Percentiles rank a stretch among this genome's conserved stretches.
Evolutionary conservation across 148 eudicot species (phyloP).

Genomic region (Spergularia bocconei): DNA sequence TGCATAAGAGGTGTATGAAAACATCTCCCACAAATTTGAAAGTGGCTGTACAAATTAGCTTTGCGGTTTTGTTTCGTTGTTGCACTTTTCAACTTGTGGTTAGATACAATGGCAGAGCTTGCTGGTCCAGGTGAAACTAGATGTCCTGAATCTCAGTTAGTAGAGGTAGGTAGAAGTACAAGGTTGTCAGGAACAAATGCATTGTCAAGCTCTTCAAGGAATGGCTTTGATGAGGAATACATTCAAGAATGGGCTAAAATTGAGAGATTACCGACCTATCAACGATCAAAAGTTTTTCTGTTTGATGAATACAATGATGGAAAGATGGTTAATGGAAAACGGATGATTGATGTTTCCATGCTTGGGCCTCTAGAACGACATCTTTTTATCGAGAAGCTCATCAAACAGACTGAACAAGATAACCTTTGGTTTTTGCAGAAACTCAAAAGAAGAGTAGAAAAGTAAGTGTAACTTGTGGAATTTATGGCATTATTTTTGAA

Average conservation of each 20-base stretch:
- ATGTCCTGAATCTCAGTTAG: conserved; percentile 35
- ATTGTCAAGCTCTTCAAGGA: conserved; percentile 28
- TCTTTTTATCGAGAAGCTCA: conserved; percentile 70
- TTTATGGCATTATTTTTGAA: not conserved
- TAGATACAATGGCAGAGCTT: conserved; percentile 38
- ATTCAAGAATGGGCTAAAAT: conserved; percentile 54
- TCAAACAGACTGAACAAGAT: conserved; percentile 73
- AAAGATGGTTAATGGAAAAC: conserved; percentile 38
- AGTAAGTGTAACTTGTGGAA: conserved; percentile 37
- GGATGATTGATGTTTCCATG: conserved; percentile 58
- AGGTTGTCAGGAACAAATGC: conserved; percentile 39
- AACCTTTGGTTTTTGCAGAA: conserved; percentile 73
- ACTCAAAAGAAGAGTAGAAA: conserved; percentile 65
- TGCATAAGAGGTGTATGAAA: no score
- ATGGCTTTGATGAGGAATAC: conserved; percentile 42
- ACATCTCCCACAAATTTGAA: no score
- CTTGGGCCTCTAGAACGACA: conserved; percentile 66
- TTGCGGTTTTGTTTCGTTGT: not conserved
- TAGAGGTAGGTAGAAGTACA: conserved; percentile 46
- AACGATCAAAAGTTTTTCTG: conserved; percentile 60
- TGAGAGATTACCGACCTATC: conserved; percentile 69
- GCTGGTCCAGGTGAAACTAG: conserved; percentile 38
- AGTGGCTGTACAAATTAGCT: no score
- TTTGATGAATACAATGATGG: conserved; percentile 42
- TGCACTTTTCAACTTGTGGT: conserved; percentile 13